Base-by-base conservation (phyloP, 1,284 basidiomycete species). In the Omphalotus olearius region DNA sequence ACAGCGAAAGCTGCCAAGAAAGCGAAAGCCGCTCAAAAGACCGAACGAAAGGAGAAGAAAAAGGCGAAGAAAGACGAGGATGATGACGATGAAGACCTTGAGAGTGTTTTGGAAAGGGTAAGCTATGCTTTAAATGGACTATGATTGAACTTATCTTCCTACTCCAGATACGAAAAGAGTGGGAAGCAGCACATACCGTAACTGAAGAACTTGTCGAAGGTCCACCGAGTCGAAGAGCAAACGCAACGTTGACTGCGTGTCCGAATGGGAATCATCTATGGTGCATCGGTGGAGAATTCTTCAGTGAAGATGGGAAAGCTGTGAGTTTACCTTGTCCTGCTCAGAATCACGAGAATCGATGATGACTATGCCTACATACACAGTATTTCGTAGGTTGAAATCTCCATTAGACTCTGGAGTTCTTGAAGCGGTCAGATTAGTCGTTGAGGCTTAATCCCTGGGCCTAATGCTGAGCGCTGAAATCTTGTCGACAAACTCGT, bases 211-310 rank as follows among this genome's bases (percentile, higher is more conserved):
- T 87, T 2, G 81, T 84, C 9, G 80, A 87, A 62, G 86, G 87
- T 0, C 89, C 91, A 11, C 91, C 91, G 0, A 86, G 83, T 47
- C 73, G 88, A 46, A 76, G 91, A 42, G 90, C 89, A 0, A 93
- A 90, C 59, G 90, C 91, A 0, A 88, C 89, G 0, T 68, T 93
- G 17, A 86, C 86, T 0, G 70, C 89, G 0, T 92, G 87, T 64
- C 90, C 90, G 0, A 82, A 74, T 54, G 88, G 87, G 40, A 87
- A 85, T 57, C 78, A 91, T 64, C 69, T 93, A 0, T 92, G 89
- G 87, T 86, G 79, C 56, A 84, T 92, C 37, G 86, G 87, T 0
- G 87, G 91, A 4, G 91, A 93, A 64, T 92, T 83, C 65, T 94
- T 91, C 63, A 82, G 80, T 53, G 88, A 93, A 45, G 91, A 93